Evolutionary conservation across 2,329 filamentous ascomycete genomes (phyloP), one percentile per base, ranked within the genome.

Genomic region (Pseudocercospora vitis): DNA sequence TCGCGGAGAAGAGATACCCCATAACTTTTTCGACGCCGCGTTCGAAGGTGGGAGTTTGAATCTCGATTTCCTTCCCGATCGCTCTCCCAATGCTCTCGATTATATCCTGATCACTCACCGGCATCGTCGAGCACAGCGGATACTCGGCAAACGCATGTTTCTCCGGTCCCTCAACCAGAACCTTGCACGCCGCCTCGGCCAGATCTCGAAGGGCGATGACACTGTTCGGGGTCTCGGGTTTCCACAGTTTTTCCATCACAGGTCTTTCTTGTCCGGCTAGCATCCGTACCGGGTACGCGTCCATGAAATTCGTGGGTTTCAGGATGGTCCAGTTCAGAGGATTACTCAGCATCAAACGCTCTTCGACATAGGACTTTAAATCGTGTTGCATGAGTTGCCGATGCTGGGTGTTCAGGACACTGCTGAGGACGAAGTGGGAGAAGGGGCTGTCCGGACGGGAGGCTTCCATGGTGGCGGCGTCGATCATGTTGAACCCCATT

Each of bases 401-500:
- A 9, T 70, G 56, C 54, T 70, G 69, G 0, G 69, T 66, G 46
- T 67, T 58, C 3, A 70, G 49, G 14, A 72, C 69, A 18, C 63
- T 66, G 28, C 63, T 67, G 50, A 67, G 67, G 31, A 73, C 63
- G 46, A 73, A 73, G 52, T 74, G 72, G 56, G 64, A 62, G 57
- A 72, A 67, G 1, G 31, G 39, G 26, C 42, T 59, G 14, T 56
- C 61, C 2, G 50, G 53, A 12, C 60, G 52, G 3, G 42, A 44
- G 3, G 56, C 45, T 29, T 56, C 50, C 7, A 56, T 52, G 1
- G 65, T 55, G 1, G 68, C 70, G n/a, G 69, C 68, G 42, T 74
- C 70, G 56, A 74, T 60, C 63, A 74, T 67, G 63, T 70, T 68
- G 39, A 63, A 63, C 11, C 71, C 70, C 11, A 72, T 68, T 51